phyloP scores from a whole-genome alignment of 176 grass and related monocot genomes.

The Aegilops bicornis region DNA sequence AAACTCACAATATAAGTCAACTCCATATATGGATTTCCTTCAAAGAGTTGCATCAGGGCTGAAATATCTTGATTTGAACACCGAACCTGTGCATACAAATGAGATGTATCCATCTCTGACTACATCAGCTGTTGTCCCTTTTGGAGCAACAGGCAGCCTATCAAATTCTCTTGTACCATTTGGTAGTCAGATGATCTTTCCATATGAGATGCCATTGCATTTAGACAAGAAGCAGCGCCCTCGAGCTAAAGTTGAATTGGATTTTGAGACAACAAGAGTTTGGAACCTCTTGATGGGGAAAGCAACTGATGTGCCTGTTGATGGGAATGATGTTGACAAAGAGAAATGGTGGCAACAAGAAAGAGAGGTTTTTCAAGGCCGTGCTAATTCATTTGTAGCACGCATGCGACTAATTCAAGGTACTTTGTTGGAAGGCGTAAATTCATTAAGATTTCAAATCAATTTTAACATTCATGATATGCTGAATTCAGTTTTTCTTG shows the following conservation, averaged over 20 bases:
- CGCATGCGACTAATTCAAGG: constrained; percentile 83
- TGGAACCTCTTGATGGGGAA: constrained; percentile 81
- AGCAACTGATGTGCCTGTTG: constrained; percentile 36
- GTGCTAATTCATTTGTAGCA: constrained; percentile 65
- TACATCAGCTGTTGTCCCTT: constrained; percentile 20
- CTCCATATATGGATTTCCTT: constrained; percentile 39
- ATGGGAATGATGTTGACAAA: constrained; percentile 46
- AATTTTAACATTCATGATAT: neutral
- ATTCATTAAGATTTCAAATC: neutral
- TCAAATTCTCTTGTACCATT: constrained; percentile 48
- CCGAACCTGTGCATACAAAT: constrained; percentile 27
- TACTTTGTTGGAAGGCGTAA: constrained; percentile 17
- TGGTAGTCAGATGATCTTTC: constrained; percentile 32
- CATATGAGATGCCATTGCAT: constrained; percentile 33
- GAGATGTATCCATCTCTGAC: constrained; percentile 37
- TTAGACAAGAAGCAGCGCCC: constrained; percentile 49
- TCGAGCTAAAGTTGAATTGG: constrained; percentile 73
- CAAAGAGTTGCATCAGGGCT: constrained; percentile 44
- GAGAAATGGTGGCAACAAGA: constrained; percentile 72
- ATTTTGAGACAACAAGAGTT: constrained; percentile 69
- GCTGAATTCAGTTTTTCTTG: constrained; percentile 7
- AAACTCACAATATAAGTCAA: constrained; percentile 38
- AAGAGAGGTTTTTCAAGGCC: constrained; percentile 61
- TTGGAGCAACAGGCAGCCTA: constrained; percentile 17
- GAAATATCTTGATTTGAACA: constrained; percentile 45